Evolutionary conservation across 108 stramenopile genomes (phyloP).

Genomic region (Skeletonema menzelii): DNA sequence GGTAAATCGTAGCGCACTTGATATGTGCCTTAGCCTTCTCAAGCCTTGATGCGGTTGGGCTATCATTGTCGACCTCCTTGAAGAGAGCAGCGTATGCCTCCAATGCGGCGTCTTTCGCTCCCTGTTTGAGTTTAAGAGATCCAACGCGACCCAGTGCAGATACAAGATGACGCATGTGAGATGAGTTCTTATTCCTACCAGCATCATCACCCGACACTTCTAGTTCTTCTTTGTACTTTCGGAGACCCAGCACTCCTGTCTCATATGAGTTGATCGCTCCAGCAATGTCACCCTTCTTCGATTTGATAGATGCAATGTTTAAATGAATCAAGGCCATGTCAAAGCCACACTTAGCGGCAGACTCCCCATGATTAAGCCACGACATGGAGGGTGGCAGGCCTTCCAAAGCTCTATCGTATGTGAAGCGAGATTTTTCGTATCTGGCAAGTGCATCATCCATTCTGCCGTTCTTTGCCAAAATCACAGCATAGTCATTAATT

Average conservation of each 20-base stretch:
- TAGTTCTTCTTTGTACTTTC: conserved; percentile 67
- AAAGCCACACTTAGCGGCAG: conserved; percentile 83
- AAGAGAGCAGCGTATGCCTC: conserved; percentile 72
- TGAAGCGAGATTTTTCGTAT: conserved; percentile 72
- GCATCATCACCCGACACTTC: conserved; percentile 56
- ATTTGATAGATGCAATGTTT: conserved; percentile 88
- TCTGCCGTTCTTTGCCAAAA: conserved; percentile 83
- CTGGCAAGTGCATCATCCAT: conserved; percentile 81
- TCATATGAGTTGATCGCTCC: conserved; percentile 78
- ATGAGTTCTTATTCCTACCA: conserved; percentile 67
- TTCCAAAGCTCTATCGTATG: conserved; percentile 61
- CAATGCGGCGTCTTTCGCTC: conserved; percentile 77
- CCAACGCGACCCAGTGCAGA: conserved; percentile 85
- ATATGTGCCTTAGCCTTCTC: conserved; percentile 89
- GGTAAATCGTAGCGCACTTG: conserved; percentile 88
- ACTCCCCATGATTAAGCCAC: conserved; percentile 58
- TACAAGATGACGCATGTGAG: conserved; percentile 80
- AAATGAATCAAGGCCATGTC: conserved; percentile 84
- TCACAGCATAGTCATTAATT: conserved; percentile 86
- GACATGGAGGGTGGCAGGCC: conserved; percentile 55
- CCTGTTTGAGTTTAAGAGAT: conserved; percentile 78
- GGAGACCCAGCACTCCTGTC: conserved; percentile 75
- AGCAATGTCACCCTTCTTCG: conserved; percentile 78
- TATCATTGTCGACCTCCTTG: conserved; percentile 65
- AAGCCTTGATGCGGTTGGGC: conserved; percentile 72